Percentiles rank a stretch among this genome's conserved stretches.
These are phyloP conservation scores for Diutina ranongensis DNA, from an alignment of 1,139 yeast genomes.

Conservation along the genomic window DNA sequence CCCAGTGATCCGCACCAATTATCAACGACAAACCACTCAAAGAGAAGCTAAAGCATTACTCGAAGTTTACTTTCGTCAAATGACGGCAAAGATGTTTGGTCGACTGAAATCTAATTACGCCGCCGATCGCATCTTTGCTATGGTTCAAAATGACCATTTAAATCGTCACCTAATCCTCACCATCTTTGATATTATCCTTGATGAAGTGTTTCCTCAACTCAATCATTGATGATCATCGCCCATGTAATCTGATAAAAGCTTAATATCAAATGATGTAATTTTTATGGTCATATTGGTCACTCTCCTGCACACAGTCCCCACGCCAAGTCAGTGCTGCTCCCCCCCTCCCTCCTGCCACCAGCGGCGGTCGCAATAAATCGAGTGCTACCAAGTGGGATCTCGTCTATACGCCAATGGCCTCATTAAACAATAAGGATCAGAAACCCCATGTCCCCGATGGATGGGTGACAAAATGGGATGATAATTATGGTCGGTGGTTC, in stretches of 20 bases:
- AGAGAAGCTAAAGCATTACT: conserved; percentile 51
- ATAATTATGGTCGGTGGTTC: conserved; percentile 64
- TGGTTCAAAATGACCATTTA: conserved; percentile 65
- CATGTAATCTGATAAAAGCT: too few species aligned
- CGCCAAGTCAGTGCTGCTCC: too few species aligned
- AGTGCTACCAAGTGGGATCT: too few species aligned
- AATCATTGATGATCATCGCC: too few species aligned
- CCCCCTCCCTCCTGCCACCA: too few species aligned
- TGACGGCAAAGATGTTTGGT: conserved; percentile 35
- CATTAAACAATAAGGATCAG: conserved; percentile 16
- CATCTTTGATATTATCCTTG: conserved; percentile 39
- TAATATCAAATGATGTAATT: too few species aligned
- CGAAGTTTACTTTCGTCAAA: conserved; percentile 35
- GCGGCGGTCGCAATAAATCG: too few species aligned
- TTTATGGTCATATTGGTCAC: too few species aligned
- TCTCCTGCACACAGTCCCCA: too few species aligned
- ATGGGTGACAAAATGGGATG: conserved; percentile 83
- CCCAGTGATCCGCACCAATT: conserved; percentile 31
- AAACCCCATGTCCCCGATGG: conserved; percentile 61
- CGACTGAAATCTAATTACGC: conserved; percentile 53
- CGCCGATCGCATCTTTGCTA: conserved; percentile 43
- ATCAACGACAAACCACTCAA: conserved; percentile 42
- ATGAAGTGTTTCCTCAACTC: conserved; percentile 28
- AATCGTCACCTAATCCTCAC: conserved; percentile 55
- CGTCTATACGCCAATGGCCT: not conserved